Evolutionary conservation across 2,329 filamentous ascomycete species (phyloP).

Genomic region (Calonectria fujianensis): DNA sequence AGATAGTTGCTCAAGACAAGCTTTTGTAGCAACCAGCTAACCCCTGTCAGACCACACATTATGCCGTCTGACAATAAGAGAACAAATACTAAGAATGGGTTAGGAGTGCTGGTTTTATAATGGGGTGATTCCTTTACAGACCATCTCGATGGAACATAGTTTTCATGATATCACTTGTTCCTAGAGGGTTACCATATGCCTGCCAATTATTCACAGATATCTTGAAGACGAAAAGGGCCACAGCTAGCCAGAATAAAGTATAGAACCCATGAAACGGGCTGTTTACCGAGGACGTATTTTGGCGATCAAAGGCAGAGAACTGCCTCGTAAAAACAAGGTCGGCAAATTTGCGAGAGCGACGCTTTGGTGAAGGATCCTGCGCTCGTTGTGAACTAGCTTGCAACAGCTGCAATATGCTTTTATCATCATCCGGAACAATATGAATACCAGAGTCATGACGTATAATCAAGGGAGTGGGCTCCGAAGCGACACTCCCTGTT

Average conservation of each 20-base stretch:
- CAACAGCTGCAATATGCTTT: conserved; percentile 55
- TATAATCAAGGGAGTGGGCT: not conserved
- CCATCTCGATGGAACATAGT: conserved; percentile 76
- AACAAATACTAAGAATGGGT: conserved; percentile 65
- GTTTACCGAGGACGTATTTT: conserved; percentile 78
- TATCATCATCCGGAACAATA: conserved; percentile 56
- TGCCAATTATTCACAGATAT: conserved; percentile 82
- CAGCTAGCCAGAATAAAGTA: conserved; percentile 84
- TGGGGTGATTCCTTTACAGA: conserved; percentile 47
- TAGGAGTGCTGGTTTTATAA: not conserved
- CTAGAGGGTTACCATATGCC: conserved; percentile 80
- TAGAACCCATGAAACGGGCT: conserved; percentile 88
- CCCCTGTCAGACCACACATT: conserved; percentile 79
- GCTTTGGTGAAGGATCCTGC: conserved; percentile 46
- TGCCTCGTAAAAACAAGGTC: conserved; percentile 82
- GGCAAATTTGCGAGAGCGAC: conserved; percentile 58
- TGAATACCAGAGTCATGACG: conserved; percentile 52
- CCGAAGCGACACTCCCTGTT: conserved; percentile 25
- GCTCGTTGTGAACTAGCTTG: conserved; percentile 51
- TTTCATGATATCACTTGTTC: conserved; percentile 82
- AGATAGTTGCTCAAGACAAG: conserved; percentile 75
- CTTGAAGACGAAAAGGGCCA: conserved; percentile 79
- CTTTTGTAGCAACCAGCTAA: conserved; percentile 80
- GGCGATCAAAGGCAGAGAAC: conserved; percentile 84
- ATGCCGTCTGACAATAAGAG: conserved; percentile 79